A percentile compares a stretch with the other conserved stretches of the same genome.
These are phyloP conservation scores for Teratosphaeria pseudoeucalypti DNA, from an alignment of 2,329 filamentous ascomycete genomes.

Conservation along the genomic window DNA sequence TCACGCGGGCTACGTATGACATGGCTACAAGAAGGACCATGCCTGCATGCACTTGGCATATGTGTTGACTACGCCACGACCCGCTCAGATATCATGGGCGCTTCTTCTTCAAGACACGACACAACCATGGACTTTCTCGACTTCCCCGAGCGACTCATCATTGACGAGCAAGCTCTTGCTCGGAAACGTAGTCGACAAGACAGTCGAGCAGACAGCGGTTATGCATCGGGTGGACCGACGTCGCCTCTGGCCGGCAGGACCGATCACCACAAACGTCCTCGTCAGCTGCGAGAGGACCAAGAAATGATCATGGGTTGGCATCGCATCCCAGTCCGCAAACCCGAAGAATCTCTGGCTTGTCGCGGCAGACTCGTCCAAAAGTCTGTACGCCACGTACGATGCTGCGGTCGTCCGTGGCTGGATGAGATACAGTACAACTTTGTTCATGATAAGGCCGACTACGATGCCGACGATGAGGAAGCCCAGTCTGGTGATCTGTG, in stretches of 20 bases:
- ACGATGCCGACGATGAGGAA: not conserved
- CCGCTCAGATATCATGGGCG: not conserved
- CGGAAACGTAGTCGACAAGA: not conserved
- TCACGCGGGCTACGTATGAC: not conserved
- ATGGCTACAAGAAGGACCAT: not conserved
- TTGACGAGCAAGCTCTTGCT: not conserved
- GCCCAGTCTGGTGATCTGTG: not conserved
- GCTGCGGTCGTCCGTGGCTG: not conserved
- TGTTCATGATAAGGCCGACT: not conserved
- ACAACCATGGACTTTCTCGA: not conserved
- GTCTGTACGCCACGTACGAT: not conserved
- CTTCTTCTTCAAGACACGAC: not conserved
- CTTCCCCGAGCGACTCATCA: not conserved
- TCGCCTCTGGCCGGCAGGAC: not conserved
- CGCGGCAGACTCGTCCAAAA: not conserved
- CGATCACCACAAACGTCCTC: not conserved
- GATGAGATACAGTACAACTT: not conserved
- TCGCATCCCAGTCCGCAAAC: not conserved
- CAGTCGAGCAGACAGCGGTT: not conserved
- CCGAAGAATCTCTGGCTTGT: not conserved
- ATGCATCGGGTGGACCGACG: not conserved
- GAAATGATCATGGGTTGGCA: not conserved
- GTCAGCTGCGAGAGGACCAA: not conserved
- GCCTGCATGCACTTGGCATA: not conserved
- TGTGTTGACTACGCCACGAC: not conserved